These are phyloP conservation scores for Leccinellum albellum DNA, from an alignment of 768 basidiomycete species.

Conservation along the genomic window DNA sequence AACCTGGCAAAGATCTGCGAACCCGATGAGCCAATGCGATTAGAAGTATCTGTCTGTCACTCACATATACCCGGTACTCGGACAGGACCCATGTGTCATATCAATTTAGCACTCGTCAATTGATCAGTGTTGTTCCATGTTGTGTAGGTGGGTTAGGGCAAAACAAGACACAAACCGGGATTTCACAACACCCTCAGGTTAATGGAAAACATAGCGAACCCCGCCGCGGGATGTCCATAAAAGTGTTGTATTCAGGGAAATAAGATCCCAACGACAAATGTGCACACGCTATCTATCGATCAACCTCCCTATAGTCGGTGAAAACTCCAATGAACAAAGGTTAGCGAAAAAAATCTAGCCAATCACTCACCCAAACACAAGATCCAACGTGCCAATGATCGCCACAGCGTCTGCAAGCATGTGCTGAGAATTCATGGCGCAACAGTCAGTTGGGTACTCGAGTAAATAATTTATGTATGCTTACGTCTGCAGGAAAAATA, in stretches of 20 bases:
- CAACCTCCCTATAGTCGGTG: constrained; percentile 24
- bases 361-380: constrained; percentile 84
- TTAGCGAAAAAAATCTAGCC: not conserved
- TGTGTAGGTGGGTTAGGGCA: not conserved
- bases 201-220: not conserved
- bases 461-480: constrained; percentile 4
- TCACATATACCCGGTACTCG: too few relatives aligned
- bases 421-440: constrained; percentile 52
- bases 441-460: constrained; percentile 11
- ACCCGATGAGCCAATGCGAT: not conserved
- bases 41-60: too few relatives aligned
- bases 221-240: not conserved
- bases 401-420: constrained; percentile 94
- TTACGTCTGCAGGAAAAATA: constrained; percentile 35
- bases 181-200: not conserved
- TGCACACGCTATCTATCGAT: constrained; percentile 22
- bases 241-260: not conserved
- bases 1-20: too few relatives aligned
- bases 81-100: not conserved
- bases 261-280: not conserved
- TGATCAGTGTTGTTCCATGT: not conserved
- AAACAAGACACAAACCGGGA: not conserved
- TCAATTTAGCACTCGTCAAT: not conserved
- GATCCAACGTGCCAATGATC: constrained; percentile 98
- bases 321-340: not conserved